These are phyloP conservation scores for Solanum aculeatissimum DNA, from an alignment of 305 asterid genomes.

Conservation along the genomic window DNA sequence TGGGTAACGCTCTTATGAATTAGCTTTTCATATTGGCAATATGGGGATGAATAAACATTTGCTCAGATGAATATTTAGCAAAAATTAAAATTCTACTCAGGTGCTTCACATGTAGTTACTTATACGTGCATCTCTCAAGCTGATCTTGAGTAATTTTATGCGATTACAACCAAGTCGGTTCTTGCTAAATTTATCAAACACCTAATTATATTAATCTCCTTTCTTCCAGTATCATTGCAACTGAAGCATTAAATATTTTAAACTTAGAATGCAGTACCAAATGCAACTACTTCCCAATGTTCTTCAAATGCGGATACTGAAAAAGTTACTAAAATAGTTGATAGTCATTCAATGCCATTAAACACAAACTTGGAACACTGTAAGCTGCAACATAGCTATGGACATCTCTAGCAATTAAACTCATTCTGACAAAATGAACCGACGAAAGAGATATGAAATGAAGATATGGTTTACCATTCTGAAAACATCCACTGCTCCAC, in stretches of 20 bases:
- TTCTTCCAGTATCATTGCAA: not conserved
- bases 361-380: not conserved
- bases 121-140: not conserved
- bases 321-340: not conserved
- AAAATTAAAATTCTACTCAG: not conserved
- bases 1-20: not conserved
- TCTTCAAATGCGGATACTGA: not conserved
- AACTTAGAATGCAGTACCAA: not conserved
- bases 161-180: not conserved
- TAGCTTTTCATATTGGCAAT: not conserved
- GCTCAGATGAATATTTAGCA: not conserved
- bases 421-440: not conserved
- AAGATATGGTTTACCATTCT: constrained; percentile 47
- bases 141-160: not conserved
- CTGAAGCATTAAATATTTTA: not conserved
- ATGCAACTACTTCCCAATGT: not conserved
- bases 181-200: not conserved
- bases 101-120: not conserved
- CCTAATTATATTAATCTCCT: not conserved
- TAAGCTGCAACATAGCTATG: not conserved
- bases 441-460: not conserved
- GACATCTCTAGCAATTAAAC: not conserved
- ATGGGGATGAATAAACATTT: not conserved
- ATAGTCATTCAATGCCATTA: not conserved
- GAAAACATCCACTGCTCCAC: constrained; percentile 68